These are phyloP conservation scores for Lepiota venenata DNA, from an alignment of 768 basidiomycete genomes.

Conservation along the genomic window DNA sequence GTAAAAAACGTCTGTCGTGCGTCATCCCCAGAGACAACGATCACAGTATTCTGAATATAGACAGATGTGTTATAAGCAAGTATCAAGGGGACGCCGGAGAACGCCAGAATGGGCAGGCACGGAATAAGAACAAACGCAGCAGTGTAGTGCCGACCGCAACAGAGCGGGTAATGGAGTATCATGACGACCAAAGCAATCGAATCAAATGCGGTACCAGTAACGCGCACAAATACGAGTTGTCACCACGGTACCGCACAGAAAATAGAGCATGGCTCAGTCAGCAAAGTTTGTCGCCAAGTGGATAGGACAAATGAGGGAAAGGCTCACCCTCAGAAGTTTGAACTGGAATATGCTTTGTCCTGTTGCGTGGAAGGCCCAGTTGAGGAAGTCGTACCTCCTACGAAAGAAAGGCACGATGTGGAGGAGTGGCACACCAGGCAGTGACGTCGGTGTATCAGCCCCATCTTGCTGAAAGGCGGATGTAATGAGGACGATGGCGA, in stretches of 20 bases:
- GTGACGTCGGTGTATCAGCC: constrained; percentile 47
- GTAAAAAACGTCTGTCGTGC: constrained; percentile 69
- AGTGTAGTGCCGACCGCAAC: no score
- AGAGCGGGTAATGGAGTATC: neutral
- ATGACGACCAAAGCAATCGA: constrained; percentile 1
- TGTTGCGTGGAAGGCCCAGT: constrained; percentile 66
- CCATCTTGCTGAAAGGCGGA: constrained; percentile 47
- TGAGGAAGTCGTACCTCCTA: constrained; percentile 67
- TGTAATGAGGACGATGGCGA: constrained; percentile 40
- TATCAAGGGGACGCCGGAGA: constrained; percentile 6
- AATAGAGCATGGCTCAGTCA: neutral
- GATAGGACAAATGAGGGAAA: neutral
- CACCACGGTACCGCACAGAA: no score
- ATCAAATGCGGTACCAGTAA: no score
- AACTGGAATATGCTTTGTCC: constrained; percentile 69
- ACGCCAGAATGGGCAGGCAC: neutral
- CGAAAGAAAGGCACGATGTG: constrained; percentile 68
- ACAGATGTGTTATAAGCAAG: neutral
- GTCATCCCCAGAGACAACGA: constrained; percentile 73
- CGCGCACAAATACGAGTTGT: no score
- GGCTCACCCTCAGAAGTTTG: constrained; percentile 59
- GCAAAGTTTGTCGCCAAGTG: constrained; percentile 1
- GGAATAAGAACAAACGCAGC: constrained; percentile 7
- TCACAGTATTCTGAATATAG: constrained; percentile 56
- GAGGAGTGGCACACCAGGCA: constrained; percentile 58